Evolutionary conservation across 2,329 filamentous ascomycete species (phyloP).

Genomic region (Sporothrix brunneoviolacea): DNA sequence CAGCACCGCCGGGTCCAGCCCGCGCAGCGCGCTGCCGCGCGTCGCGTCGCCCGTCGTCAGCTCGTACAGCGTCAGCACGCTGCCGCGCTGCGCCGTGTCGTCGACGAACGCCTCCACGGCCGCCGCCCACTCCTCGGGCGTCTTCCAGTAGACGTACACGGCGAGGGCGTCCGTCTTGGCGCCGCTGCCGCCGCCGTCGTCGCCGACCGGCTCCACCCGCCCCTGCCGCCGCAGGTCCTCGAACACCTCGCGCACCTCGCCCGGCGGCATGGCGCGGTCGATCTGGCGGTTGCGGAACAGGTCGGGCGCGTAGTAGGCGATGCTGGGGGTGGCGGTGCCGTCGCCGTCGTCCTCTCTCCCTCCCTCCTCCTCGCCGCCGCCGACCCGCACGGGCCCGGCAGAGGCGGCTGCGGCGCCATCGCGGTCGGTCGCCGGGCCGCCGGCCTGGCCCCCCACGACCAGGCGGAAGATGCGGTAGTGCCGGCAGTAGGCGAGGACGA

Average conservation of each 20-base stretch:
- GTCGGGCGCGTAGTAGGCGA: constrained; percentile 21
- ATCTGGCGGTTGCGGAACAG: constrained; percentile 55
- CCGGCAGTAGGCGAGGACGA: constrained; percentile 78
- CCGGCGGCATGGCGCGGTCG: constrained; percentile 41
- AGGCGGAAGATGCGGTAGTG: constrained; percentile 72
- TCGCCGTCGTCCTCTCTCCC: neutral
- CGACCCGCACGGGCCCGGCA: constrained; percentile 19
- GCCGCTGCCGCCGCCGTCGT: constrained; percentile 30
- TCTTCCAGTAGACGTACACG: constrained; percentile 73
- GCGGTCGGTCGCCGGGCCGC: constrained; percentile 21
- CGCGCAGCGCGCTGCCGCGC: constrained; percentile 68
- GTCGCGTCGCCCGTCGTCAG: constrained; percentile 81
- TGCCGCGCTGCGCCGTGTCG: constrained; percentile 78
- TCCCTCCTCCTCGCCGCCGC: constrained; percentile 34
- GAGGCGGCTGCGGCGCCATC: constrained; percentile 29
- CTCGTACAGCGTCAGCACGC: constrained; percentile 89
- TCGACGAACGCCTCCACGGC: constrained; percentile 76
- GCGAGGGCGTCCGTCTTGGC: no score
- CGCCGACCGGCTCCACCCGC: constrained; percentile 57
- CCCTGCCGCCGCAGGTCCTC: constrained; percentile 54
- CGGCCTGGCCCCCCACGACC: constrained; percentile 42
- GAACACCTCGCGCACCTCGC: constrained; percentile 52
- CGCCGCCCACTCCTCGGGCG: constrained; percentile 83
- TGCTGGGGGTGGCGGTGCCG: constrained; percentile 4
- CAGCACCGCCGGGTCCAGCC: constrained; percentile 79